Evolutionary conservation across 2,329 filamentous ascomycete genomes (phyloP), one percentile per base, ranked within the genome.

Genomic region (Exophiala calicioides): DNA sequence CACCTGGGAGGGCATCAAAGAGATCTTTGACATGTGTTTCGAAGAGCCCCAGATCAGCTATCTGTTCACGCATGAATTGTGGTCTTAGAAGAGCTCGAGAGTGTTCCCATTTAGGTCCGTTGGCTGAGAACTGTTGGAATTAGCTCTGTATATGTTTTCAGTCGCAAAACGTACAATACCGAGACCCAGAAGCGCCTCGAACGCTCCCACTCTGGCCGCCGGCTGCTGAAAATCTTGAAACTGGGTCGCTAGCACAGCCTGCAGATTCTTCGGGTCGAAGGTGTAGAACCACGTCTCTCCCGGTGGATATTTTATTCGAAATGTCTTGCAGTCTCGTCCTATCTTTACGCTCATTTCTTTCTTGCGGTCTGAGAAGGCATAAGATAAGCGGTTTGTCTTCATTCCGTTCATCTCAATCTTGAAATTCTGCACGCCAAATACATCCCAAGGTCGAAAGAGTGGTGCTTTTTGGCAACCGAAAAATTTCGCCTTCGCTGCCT

Each of bases 171-270:
- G 8, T 31, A 49, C 46, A 56, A 81, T 80, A 47, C 74, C 71
- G 62, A 57, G 57, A 4, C 65, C 65, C 4, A 68, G 47, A 33
- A 67, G 43, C 4, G 58, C 60, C 30, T 58, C 50, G 44, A 65
- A 43, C 68, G 80, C 80, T 60, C 88, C 78, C 21, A 86, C 87
- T 20, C 94, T 71, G 55, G 88, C 68, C 53, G 81, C 69, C 7
- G 89, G 89, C 65, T 95, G 90, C 58, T 87, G 88, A 61, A 84
- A 95, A 59, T 93, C 86, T 47, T 70, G 70, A 63, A 95, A 95
- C 62, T 94, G 87, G 1, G 85, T 87, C 1, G 89, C 86, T 12
- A 95, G 72, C 21, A 95, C 75, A 15, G 89, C 86, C 66, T 94
- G 93, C 67, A 94, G 82, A 63, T 94, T 94, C 45, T 61, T 62